Evolutionary conservation across 202 grass and related monocot species (phyloP).

Genomic region (Digitaria exilis): DNA sequence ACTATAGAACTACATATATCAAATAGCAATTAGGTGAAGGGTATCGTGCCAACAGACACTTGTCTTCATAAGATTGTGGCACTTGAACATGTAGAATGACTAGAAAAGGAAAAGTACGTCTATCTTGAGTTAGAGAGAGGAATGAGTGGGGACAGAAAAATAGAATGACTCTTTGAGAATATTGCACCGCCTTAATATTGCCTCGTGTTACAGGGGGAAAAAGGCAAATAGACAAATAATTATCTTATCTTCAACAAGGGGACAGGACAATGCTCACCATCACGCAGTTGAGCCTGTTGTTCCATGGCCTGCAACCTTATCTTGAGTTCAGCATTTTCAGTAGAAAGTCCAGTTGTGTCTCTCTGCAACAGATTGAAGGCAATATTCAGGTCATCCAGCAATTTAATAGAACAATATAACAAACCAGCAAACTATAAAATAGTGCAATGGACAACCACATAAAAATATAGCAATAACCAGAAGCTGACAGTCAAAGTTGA

Average conservation of each 20-base stretch:
- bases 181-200: neutral
- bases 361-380: constrained; percentile 62
- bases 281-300: constrained; percentile 90
- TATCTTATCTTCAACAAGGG: constrained; percentile 6
- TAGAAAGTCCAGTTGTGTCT: constrained; percentile 93
- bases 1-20: constrained; percentile 2
- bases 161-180: neutral
- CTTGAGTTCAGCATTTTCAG: constrained; percentile 99
- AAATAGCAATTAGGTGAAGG: constrained; percentile 5
- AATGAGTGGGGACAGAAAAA: neutral
- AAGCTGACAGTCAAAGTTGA: constrained; percentile 32
- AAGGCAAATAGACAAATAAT: constrained; percentile 4
- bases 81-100: neutral
- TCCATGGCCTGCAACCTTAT: constrained; percentile 99
- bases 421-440: constrained; percentile 18
- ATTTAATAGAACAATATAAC: constrained; percentile 26
- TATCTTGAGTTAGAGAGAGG: constrained; percentile 5
- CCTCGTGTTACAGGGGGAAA: constrained; percentile 1
- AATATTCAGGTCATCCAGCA: constrained; percentile 28
- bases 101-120: constrained; percentile 7
- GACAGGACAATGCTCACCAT: constrained; percentile 55
- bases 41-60: neutral
- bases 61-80: constrained; percentile 16
- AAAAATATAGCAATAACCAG: constrained; percentile 32
- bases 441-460: neutral